These are phyloP conservation scores for Euphrasia arctica DNA, from an alignment of 305 asterid genomes.

Conservation along the genomic window DNA sequence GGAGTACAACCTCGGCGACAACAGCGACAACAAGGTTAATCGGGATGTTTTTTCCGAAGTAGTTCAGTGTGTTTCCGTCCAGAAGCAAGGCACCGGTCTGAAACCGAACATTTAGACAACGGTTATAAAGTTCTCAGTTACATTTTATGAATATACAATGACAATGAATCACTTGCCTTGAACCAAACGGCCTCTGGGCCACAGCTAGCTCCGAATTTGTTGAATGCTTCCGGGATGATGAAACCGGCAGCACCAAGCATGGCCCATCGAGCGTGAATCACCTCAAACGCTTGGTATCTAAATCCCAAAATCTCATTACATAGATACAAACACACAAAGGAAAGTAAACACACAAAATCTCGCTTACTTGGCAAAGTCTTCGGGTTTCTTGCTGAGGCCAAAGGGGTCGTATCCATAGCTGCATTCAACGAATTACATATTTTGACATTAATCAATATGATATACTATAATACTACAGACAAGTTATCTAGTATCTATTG, in stretches of 20 bases:
- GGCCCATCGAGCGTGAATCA: constrained; percentile 95
- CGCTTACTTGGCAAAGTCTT: constrained; percentile 67
- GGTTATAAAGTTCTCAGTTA: neutral
- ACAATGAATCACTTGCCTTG: constrained; percentile 47
- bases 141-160: neutral
- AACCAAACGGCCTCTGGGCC: constrained; percentile 99
- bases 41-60: constrained; percentile 91
- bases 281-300: constrained; percentile 89
- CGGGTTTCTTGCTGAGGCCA: constrained; percentile 95
- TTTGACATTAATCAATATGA: neutral
- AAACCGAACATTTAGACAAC: constrained; percentile 16
- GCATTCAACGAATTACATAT: constrained; percentile 28
- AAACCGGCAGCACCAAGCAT: constrained; percentile 99
- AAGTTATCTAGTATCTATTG: no score
- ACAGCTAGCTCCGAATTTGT: constrained; percentile 89
- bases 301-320: neutral
- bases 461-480: no score
- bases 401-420: constrained; percentile 98
- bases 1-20: constrained; percentile 73
- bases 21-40: constrained; percentile 80
- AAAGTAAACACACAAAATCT: constrained; percentile 26
- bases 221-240: constrained; percentile 92
- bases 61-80: constrained; percentile 89
- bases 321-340: no score
- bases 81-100: constrained; percentile 97